Evolutionary conservation across 768 basidiomycete genomes (phyloP).

Genomic region (Lactifluus echinatus): DNA sequence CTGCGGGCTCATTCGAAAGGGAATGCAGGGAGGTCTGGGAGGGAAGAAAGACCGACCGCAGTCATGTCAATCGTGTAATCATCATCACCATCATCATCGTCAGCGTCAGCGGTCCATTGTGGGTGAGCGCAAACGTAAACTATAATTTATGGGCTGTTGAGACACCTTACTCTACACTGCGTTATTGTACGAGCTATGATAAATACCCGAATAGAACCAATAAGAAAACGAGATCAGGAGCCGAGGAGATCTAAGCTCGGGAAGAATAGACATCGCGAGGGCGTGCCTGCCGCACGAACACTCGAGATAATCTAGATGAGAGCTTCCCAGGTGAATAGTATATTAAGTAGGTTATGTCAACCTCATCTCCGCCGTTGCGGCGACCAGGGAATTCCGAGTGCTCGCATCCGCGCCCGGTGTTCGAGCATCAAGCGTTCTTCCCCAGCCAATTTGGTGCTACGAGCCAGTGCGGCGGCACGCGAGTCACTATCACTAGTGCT

Average conservation of each 20-base stretch:
- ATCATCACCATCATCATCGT: no score
- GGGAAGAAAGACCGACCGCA: neutral
- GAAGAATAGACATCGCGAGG: neutral
- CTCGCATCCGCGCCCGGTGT: neutral
- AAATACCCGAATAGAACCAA: neutral
- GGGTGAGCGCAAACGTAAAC: no score
- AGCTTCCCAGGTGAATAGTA: neutral
- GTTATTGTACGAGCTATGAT: neutral
- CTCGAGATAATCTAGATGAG: neutral
- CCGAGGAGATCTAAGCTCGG: no score
- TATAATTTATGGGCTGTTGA: neutral
- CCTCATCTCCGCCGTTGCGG: neutral
- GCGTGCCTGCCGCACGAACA: no score
- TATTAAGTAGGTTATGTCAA: neutral
- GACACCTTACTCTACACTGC: neutral
- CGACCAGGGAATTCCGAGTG: neutral
- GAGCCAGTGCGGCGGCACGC: neutral
- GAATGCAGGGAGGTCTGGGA: neutral
- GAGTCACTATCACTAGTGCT: neutral
- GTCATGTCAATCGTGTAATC: neutral
- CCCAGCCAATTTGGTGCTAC: neutral
- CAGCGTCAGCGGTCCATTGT: no score
- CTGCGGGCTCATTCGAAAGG: slow-evolving; percentile 3
- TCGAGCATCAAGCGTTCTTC: neutral
- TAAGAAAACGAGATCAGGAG: neutral